Conservation (phyloP, 1,284 basidiomycete genomes). For the Earliella scabrosa region DNA sequence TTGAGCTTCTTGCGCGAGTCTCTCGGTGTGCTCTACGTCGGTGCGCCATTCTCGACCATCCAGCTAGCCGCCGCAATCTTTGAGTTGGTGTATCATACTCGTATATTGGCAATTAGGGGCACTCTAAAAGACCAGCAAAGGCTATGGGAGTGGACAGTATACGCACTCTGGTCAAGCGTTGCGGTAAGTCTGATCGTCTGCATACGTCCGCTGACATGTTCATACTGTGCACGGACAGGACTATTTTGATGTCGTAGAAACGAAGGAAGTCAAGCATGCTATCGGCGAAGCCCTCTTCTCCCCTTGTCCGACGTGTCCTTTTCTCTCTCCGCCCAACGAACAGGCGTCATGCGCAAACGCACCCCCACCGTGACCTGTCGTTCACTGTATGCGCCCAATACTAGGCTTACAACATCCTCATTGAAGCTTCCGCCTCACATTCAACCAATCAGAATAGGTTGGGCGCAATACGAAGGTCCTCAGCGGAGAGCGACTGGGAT, state of each 20-base stretch:
- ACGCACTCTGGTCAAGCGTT: slow-evolving; percentile 36
- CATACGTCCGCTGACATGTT: background rate
- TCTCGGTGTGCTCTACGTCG: slow-evolving; percentile 32
- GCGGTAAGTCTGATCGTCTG: slow-evolving; percentile 30
- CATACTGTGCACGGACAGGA: slow-evolving; percentile 22
- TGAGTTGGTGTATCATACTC: slow-evolving; percentile 32
- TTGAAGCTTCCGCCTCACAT: slow-evolving; percentile 33
- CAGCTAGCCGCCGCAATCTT: slow-evolving; percentile 34
- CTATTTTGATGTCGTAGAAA: slow-evolving; percentile 26
- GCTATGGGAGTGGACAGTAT: slow-evolving; percentile 34
- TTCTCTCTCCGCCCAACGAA: slow-evolving; percentile 31
- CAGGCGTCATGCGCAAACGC: slow-evolving; percentile 29
- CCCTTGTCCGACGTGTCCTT: slow-evolving; percentile 36
- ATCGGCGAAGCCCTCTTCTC: slow-evolving; percentile 35
- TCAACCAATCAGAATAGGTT: slow-evolving; percentile 35
- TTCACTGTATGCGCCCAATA: slow-evolving; percentile 14
- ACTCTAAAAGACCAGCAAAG: slow-evolving; percentile 24
- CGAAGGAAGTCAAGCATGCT: slow-evolving; percentile 27
- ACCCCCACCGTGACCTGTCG: background rate
- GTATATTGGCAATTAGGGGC: slow-evolving; percentile 28
- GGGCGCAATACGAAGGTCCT: slow-evolving; percentile 28
- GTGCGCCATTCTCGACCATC: slow-evolving; percentile 28
- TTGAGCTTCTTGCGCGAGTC: slow-evolving; percentile 30
- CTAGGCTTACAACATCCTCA: slow-evolving; percentile 38
- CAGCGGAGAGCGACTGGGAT: slow-evolving; percentile 36